phyloP scores from a whole-genome alignment of 1,284 basidiomycete species.

The Ceraceosorus bombacis region DNA sequence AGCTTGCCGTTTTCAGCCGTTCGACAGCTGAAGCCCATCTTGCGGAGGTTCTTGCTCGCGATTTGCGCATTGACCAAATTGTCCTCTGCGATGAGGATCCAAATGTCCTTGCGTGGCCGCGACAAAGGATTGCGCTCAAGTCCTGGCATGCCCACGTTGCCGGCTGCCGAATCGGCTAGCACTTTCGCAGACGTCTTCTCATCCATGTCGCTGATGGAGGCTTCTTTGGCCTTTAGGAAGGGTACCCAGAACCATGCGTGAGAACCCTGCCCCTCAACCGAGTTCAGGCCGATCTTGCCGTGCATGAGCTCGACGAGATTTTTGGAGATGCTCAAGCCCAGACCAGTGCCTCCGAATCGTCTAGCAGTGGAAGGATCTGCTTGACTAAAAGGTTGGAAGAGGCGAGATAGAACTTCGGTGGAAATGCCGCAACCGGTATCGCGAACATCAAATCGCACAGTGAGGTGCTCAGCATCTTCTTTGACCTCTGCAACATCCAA shows the following conservation, averaged over 20 bases:
- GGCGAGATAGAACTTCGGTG: slow-evolving; percentile 33
- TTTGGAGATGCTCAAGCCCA: slow-evolving; percentile 41
- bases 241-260: slow-evolving; percentile 41
- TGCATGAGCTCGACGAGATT: slow-evolving; percentile 40
- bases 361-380: slow-evolving; percentile 41
- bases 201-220: slow-evolving; percentile 7
- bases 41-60: slow-evolving; percentile 37
- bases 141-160: slow-evolving; percentile 15
- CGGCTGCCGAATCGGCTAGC: background rate
- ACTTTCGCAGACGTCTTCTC: slow-evolving; percentile 7
- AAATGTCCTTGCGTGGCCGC: slow-evolving; percentile 37
- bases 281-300: slow-evolving; percentile 39
- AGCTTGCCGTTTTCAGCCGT: slow-evolving; percentile 40
- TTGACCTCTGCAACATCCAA: slow-evolving; percentile 35
- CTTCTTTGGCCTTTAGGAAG: slow-evolving; percentile 26
- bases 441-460: slow-evolving; percentile 43
- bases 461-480: slow-evolving; percentile 33
- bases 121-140: slow-evolving; percentile 20
- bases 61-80: slow-evolving; percentile 44
- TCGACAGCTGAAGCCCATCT: slow-evolving; percentile 45
- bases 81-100: slow-evolving; percentile 45
- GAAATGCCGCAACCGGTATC: slow-evolving; percentile 49
- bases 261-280: slow-evolving; percentile 40
- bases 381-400: slow-evolving; percentile 49
- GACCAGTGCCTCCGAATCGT: slow-evolving; percentile 41